Base-by-base conservation (phyloP, 345 rosid species). In the Populus simonii region DNA sequence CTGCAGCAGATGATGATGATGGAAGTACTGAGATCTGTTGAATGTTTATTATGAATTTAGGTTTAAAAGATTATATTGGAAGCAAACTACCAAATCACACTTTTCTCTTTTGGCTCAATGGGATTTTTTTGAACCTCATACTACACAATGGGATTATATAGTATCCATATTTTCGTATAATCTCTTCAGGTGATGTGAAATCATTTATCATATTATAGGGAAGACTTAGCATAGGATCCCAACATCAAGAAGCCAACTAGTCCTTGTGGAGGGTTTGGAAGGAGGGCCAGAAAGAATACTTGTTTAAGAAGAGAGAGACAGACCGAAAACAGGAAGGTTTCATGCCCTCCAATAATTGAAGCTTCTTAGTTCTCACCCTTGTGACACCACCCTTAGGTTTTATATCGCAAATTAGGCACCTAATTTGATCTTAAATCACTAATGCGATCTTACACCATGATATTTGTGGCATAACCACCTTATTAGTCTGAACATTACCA, bases 321-420 rank as follows among this genome's bases (percentile, higher is more conserved):
- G 59, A n/a, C 25, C 8, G 27, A 16, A 35, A 76, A 73, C 78
- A 29, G 43, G 62, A 38, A 57, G 41, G 57, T 62, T 72, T 76
- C 81, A n/a, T 72, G 66, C 17, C 69, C 49, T 36, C n/a, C 81
- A 85, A 80, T 88, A 76, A 84, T 88, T 85, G 81, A 83, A 78
- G 10, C 79, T 78, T 41, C 63, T 72, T 38, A 55, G 62, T 53
- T n/a, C 47, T 63, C 16, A 61, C 22, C 12, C 39, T 33, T 53
- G 7, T 31, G 55, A 20, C 29, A 66, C 41, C 45, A 38, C 35
- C 27, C 35, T 73, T 67, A 36, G 63, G 53, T 51, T 53, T 23
- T 61, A 39, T 41, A 53, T 61, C 70, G n/a, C 68, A 76, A 35
- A 61, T 72, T 29, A 68, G 71, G 74, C 86, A 85, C 80, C 88